Base-by-base conservation (phyloP, 177 flowering plant species). In the Vitis hybrid region DNA sequence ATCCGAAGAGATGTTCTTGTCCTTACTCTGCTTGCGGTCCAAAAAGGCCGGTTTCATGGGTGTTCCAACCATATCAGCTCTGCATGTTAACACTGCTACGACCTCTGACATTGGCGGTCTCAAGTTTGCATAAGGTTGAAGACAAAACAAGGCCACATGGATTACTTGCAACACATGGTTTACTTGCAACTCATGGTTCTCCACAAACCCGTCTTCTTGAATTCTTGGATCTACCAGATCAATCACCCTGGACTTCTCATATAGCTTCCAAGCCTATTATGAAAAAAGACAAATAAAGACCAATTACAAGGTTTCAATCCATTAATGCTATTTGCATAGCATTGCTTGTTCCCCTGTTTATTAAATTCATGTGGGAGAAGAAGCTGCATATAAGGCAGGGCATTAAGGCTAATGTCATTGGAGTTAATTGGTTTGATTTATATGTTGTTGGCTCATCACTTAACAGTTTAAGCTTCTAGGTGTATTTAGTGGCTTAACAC, bases 61-160 rank as follows among this genome's bases (percentile, higher is more conserved):
- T 7, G 75, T 82, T 39, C 51, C 69, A 59, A 39, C 73, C 66
- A 77, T 67, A 71, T 87, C 82, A n/a, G 39, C 73, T 67, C 79
- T 86, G 79, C 83, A 84, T 2, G 91, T 85, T 15, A 90, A 66
- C 82, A 85, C 77, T 18, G 93, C 87, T 10, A 89, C 92, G 26
- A 86, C 78, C 63, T 86, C 84, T 4, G 96, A 90, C 96, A 90
- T 90, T 5, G 85, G 87, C 10, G 93, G 96, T 69, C 96, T 83
- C 49, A 76, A 53, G 70, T 75, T 74, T 49, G 89, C 80, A 20
- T 84, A 80, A 59, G 90, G 85, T 67, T 87, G 96, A 60, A 90
- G 86, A 79, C 96, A 87, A 29, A 87, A 66, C 65, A 90, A 76
- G 11, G 93, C 92, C 7, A 88, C 83, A 65, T 84, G 74, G 13